Evolutionary conservation across 1,284 basidiomycete genomes (phyloP), one percentile per base, ranked within the genome.

Genomic region (Entoloma clypeatum): DNA sequence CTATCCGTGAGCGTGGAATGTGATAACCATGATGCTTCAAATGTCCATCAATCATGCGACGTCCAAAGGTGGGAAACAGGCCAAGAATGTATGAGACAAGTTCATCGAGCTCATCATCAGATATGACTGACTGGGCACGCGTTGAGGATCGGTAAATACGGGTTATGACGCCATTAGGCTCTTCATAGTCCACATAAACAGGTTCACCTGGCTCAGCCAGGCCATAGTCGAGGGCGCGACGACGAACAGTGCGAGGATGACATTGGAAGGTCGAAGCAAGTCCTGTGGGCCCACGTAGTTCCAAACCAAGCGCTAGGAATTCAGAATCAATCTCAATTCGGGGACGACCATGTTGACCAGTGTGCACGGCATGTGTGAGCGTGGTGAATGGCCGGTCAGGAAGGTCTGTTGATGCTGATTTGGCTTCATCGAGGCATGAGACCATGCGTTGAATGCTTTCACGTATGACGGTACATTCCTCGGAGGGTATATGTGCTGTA

Each of bases 231-330:
- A 63, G 29, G 14, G 59, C 50, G 2, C 44, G 43, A 30, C 29
- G 26, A 2, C 55, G 40, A 4, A 63, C 52, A 21, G 51, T 50
- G 24, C 5, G 7, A 52, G 27, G 24, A 44, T 31, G 7, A 60
- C 42, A 28, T 49, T 50, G 2, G 60, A 44, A 45, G 55, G 59
- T 16, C 46, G 41, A n/a, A 6, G 44, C 37, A 17, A 61, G 51
- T 4, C 48, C 41, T 7, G 54, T 40, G 10, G 52, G 54, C 2
- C 51, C 42, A 2, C 51, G 42, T 23, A 48, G 45, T n/a, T 29
- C 26, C 33, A 54, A 55, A 10, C 58, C 58, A 52, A 50, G 57
- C 13, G 16, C 22, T 1, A 62, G 49, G 36, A 59, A 61, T 10
- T 49, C 47, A 4, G 46, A 50, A 29, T 62, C 50, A 43, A 62